Evolutionary conservation across 1,139 yeast genomes (phyloP), one percentile per base, ranked within the genome.

Genomic region (Suzukiozyma palmioleophila): DNA sequence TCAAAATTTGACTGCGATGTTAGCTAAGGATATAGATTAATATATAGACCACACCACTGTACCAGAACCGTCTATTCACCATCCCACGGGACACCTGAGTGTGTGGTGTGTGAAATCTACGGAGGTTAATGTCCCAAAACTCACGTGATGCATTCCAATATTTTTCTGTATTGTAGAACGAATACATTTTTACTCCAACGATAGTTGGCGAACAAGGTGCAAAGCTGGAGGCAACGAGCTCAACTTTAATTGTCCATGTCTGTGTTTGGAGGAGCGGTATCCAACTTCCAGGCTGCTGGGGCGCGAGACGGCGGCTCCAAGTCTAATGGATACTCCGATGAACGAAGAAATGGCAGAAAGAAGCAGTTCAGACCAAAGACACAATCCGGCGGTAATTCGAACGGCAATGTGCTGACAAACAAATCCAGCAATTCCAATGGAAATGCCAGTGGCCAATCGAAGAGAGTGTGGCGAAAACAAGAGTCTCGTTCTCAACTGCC

Each of bases 251-350:
- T 16, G 26, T 24, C 26, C 8, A 56, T 59, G 60, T 58, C 64
- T 35, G 57, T 57, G 36, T 56, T 58, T 48, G 61, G 56, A 38
- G 52, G 57, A 18, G 18, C 33, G 3, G 26, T 13, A 13, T 11
- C 33, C 13, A 28, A 13, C 10, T n/a, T 28, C 16, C 31, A 28
- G 31, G 9, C 31, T 8, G 31, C 12, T 4, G 12, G 15, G 16
- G 15, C 31, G 31, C 31, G 16, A 28, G 14, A 12, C n/a, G 31
- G 14, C 25, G 33, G 32, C 16, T 24, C 35, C 26, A 48, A 45
- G 32, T 33, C 39, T 5, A 50, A 42, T 34, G 53, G 51, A 14
- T 48, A 41, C 38, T 42, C 46, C 33, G 59, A 55, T 38, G 43
- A 53, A 15, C 49, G 59, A 43, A 46, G 58, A 43, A 49, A 44